These are phyloP conservation scores for Trichosporon sp. DNA, from an alignment of 1,284 basidiomycete genomes.

Conservation along the genomic window DNA sequence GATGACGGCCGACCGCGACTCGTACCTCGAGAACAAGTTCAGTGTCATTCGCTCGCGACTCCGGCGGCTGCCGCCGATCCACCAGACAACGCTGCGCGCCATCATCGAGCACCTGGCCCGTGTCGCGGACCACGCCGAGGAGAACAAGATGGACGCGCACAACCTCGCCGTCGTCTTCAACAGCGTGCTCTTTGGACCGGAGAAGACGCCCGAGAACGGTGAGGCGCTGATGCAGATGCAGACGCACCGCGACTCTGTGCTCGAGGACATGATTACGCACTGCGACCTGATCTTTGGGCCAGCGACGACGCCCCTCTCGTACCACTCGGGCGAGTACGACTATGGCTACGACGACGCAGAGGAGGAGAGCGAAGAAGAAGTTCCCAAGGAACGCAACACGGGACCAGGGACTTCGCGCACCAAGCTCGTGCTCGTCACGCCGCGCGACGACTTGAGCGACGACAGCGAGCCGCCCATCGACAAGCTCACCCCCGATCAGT, in stretches of 20 bases:
- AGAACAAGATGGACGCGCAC: constrained; percentile 85
- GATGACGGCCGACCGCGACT: constrained; percentile 72
- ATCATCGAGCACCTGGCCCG: constrained; percentile 85
- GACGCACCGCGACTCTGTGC: constrained; percentile 75
- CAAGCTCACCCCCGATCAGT: constrained; percentile 66
- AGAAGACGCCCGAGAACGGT: constrained; percentile 68
- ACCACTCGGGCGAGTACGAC: constrained; percentile 12
- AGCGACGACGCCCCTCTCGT: constrained; percentile 9
- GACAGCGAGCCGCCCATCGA: constrained; percentile 1
- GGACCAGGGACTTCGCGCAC: background rate
- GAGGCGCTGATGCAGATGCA: constrained; percentile 70
- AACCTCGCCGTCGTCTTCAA: constrained; percentile 84
- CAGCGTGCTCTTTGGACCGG: constrained; percentile 83
- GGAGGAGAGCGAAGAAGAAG: background rate
- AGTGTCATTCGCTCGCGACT: constrained; percentile 75
- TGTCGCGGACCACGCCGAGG: constrained; percentile 68
- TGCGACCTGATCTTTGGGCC: constrained; percentile 51
- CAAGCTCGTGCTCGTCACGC: constrained; percentile 11
- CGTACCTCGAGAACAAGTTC: constrained; percentile 72
- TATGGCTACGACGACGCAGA: constrained; percentile 15
- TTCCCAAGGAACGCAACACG: background rate
- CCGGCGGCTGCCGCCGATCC: constrained; percentile 77
- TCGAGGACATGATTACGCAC: constrained; percentile 82
- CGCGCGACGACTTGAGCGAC: constrained; percentile 18
- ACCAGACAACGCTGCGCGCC: constrained; percentile 83